Evolutionary conservation across 78 protist species (phyloP), one percentile per base, ranked within the genome.

Genomic region (slime mould (Dictyostelium discoideum)): DNA sequence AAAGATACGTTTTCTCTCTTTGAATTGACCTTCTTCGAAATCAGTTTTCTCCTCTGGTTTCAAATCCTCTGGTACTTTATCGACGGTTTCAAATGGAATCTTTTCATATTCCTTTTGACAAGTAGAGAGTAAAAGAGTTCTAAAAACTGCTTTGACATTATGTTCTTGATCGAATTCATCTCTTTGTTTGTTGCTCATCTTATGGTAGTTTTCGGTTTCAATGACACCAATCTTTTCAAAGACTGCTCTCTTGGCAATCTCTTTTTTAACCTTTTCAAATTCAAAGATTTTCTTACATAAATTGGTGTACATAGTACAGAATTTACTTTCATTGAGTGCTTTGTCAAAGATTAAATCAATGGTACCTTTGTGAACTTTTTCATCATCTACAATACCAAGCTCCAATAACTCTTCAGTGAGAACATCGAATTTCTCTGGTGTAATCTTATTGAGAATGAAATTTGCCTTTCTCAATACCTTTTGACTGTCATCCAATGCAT

Each of bases 311-410:
- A 93, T 93, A 3, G 69, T 74, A 46, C 86, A 84, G 40, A 82
- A 93, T 85, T 93, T 93, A 29, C 85, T 74, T 63, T 93, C 96
- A 9, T 88, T 85, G 57, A 93, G 50, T 11, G 96, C 96, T 60
- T 93, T 93, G 11, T 85, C 92, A 37, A 93, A 93, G 24, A 93
- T 93, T 39, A 85, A 40, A 32, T 69, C 40, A 74, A 93, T 80
- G 20, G 87, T 82, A 24, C 92, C 87, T 1, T 22, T 46, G 32
- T 85, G 87, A 48, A 93, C 82, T 39, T 93, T 84, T 32, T 63
- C 89, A 40, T 82, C 46, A 48, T 81, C 85, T 1, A 60, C 80
- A 46, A 93, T 42, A 11, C 96, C 96, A 20, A 85, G 74, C 0
- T 76, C 92, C 29, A 93, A 57, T 6, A 93, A 78, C 5, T 78